Base-by-base conservation (phyloP, 257 asterid species). In the Lavandula angustifolia region DNA sequence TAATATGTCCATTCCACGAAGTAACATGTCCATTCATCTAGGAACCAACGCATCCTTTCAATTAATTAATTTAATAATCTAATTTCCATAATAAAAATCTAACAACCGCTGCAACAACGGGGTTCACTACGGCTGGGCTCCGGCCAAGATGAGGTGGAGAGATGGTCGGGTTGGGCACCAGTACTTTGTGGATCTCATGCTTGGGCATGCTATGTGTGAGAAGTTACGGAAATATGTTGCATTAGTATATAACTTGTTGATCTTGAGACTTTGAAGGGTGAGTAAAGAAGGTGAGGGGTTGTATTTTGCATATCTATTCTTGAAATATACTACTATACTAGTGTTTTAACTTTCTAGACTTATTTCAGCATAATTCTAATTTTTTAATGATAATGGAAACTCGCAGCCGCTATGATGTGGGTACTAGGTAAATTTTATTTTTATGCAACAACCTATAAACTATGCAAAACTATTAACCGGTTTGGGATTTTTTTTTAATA, bases 91-190 rank as follows among this genome's bases (percentile, higher is more conserved):
- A n/a, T n/a, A n/a, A n/a, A n/a, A n/a, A n/a, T n/a, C n/a, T n/a
- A n/a, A n/a, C n/a, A 94, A 90, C 70, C 79, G 99, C 68, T 87
- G 95, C 77, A 94, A 80, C 29, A 97, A 94, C 3, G 97, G 99
- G 54, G 94, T 89, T 32, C 99, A 92, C 79, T 92, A 89, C 4
- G 99, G 99, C 9, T 94, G 99, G 14, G 90, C 90, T 5, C 97
- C 99, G 1, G 42, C 54, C 53, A 94, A 87, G 76, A 64, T 46
- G 78, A 76, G 57, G 83, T 94, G 99, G 99, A 84, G 74, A 73
- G 99, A 90, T 32, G 99, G 97, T 6, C 57, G 60, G 57, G 87
- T 90, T 41, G 99, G 99, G 2, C 99, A 90, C 74, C 95, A 90
- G 17, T 94, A 94, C 40, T 94, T 90, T 64, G 96, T 89, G 6